phyloP scores from a whole-genome alignment of 176 grass and related monocot genomes.

The Triticum urartu region DNA sequence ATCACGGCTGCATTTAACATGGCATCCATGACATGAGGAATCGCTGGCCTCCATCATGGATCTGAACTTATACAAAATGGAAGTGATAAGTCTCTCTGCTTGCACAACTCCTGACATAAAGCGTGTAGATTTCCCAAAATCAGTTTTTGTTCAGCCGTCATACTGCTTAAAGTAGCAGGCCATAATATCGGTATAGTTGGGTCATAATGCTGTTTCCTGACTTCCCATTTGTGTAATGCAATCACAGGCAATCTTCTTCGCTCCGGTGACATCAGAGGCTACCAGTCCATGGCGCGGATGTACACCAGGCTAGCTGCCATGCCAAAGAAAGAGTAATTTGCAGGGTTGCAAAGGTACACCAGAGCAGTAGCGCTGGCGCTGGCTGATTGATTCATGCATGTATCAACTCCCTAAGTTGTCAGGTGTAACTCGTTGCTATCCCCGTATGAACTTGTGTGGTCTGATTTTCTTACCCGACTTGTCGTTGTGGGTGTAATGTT shows the following conservation, averaged over 20 bases:
- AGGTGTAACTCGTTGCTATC: not conserved
- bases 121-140: not conserved
- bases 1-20: not conserved
- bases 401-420: not conserved
- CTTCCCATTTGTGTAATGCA: not conserved
- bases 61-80: too few species aligned
- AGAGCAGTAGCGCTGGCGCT: not conserved
- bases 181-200: not conserved
- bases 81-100: not conserved
- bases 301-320: not conserved
- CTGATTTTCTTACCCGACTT: not conserved
- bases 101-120: not conserved
- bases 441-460: not conserved
- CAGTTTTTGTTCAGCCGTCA: not conserved
- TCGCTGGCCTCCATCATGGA: not conserved
- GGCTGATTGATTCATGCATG: not conserved
- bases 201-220: not conserved
- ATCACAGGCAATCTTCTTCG: not conserved
- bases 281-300: slow-evolving; percentile 14
- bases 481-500: not conserved
- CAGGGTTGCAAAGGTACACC: not conserved
- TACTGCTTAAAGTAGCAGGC: not conserved
- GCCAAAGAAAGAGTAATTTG: slow-evolving; percentile 1
- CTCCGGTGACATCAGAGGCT: slow-evolving; percentile 1
- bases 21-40: not conserved